Conservation (phyloP, 2,329 filamentous ascomycete species). For the Elsinoe australis region DNA sequence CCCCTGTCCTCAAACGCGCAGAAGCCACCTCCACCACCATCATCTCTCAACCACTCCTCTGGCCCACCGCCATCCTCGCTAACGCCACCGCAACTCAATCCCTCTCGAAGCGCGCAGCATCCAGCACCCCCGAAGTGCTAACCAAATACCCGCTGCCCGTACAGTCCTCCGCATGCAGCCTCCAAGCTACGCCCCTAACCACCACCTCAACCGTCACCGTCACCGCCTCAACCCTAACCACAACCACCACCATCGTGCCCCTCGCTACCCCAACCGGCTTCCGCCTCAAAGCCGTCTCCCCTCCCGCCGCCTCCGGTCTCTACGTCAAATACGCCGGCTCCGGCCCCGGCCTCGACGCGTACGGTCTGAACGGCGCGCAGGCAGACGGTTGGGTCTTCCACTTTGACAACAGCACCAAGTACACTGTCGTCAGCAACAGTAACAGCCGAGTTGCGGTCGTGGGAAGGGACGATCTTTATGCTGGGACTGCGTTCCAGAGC, state of each 20-base stretch:
- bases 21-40: slow-evolving; percentile 1
- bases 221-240: slow-evolving; percentile 22
- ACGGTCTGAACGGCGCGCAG: slow-evolving; percentile 7
- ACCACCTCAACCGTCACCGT: slow-evolving; percentile 15
- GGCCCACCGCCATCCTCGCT: not conserved
- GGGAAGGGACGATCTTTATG: not conserved
- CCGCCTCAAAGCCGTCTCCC: slow-evolving; percentile 2
- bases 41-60: not conserved
- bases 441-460: slow-evolving; percentile 3
- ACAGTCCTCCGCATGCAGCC: slow-evolving; percentile 18
- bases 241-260: slow-evolving; percentile 17
- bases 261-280: slow-evolving; percentile 21
- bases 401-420: not conserved
- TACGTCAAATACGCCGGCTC: slow-evolving; percentile 13
- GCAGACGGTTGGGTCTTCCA: slow-evolving; percentile 4
- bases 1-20: not conserved
- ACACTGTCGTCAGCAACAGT: slow-evolving; percentile 5
- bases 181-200: slow-evolving; percentile 18
- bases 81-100: not conserved
- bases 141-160: slow-evolving; percentile 19
- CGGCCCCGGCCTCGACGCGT: slow-evolving; percentile 2
- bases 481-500: slow-evolving; percentile 1
- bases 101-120: slow-evolving; percentile 6
- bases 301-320: slow-evolving; percentile 1
- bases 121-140: slow-evolving; percentile 17